Evolutionary conservation across 805 yeast species (phyloP), one percentile per base, ranked within the genome.

Genomic region (Kodamaea kaohsiungensis): DNA sequence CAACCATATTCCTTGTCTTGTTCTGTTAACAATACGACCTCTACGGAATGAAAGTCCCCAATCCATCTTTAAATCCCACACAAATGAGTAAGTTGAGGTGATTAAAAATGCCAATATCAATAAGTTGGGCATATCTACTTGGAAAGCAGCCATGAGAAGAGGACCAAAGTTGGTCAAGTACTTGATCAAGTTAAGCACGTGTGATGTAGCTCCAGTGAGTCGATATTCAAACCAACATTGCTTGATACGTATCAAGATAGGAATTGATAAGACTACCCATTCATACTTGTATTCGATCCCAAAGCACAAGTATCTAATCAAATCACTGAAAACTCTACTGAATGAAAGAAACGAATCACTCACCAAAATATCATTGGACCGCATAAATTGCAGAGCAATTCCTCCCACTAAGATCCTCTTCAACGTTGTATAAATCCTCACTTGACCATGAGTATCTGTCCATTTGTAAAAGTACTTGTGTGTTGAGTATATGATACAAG

Each of bases 61-160:
- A 72, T 95, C 99, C 79, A 84, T 83, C 49, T 80, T 80, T 10
- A 93, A 69, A 68, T 95, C 99, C 99, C 99, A 95, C 53, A 83
- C 72, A 56, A 90, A 88, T 13, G 96, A 81, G 67, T 88, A 95
- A 0, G 83, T 62, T 0, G 98, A 88, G 65, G 89, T 91, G 42
- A 88, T 62, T 4, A 69, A 63, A 1, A 76, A 42, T 52, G 75
- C 76, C 50, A 66, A 67, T 19, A 67, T 54, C 49, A 69, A 58
- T 27, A 52, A 19, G 13, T 33, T 7, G 12, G 46, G 43, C 38
- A 13, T 37, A 6, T 52, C 54, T 2, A 52, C 43, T 55, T 65
- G 70, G 43, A 63, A 54, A n/a, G 67, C 15, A 5, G 54, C 43
- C 22, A 47, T 25, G 17, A 43, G 40, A 8, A 71, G 54, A 0